These are phyloP conservation scores for Nigrospora sphaerica DNA, from an alignment of 2,329 filamentous ascomycete genomes.

Conservation along the genomic window DNA sequence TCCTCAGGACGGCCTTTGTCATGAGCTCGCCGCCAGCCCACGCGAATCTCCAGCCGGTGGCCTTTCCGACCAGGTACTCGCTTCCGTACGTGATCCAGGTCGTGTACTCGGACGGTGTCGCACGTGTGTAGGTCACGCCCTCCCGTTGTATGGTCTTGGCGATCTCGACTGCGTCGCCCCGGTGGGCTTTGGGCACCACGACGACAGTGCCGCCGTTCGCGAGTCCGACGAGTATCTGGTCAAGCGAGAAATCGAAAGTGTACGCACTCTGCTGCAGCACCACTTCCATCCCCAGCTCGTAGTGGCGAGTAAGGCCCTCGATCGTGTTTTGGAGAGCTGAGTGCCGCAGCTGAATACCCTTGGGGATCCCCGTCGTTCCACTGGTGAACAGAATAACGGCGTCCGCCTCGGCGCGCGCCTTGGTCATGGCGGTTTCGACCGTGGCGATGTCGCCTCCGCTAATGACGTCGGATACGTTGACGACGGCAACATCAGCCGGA, in stretches of 20 bases:
- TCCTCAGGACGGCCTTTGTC: neutral
- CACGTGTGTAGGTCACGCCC: slow-evolving; percentile 10
- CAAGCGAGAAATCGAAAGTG: slow-evolving; percentile 3
- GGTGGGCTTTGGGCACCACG: slow-evolving; percentile 1
- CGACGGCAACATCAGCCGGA: neutral
- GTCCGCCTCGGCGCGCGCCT: neutral
- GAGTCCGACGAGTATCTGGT: neutral
- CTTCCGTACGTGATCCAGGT: slow-evolving; percentile 14
- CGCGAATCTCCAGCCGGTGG: neutral
- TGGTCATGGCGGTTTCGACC: too few relatives aligned
- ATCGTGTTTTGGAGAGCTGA: neutral
- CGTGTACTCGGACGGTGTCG: slow-evolving; percentile 38
- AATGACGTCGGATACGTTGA: neutral
- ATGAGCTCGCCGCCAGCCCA: slow-evolving; percentile 1
- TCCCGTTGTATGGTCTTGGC: neutral
- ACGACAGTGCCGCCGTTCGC: slow-evolving; percentile 2
- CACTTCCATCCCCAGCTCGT: slow-evolving; percentile 41
- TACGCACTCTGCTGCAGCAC: slow-evolving; percentile 3
- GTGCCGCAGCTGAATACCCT: slow-evolving; percentile 4
- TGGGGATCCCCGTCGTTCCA: slow-evolving; percentile 5
- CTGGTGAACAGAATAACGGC: slow-evolving; percentile 2
- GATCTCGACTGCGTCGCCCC: neutral
- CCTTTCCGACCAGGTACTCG: slow-evolving; percentile 14
- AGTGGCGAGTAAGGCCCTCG: neutral
- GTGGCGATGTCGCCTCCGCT: too few relatives aligned